phyloP scores from a whole-genome alignment of 371 early-diverging fungal species.

The Apophysomyces variabilis region DNA sequence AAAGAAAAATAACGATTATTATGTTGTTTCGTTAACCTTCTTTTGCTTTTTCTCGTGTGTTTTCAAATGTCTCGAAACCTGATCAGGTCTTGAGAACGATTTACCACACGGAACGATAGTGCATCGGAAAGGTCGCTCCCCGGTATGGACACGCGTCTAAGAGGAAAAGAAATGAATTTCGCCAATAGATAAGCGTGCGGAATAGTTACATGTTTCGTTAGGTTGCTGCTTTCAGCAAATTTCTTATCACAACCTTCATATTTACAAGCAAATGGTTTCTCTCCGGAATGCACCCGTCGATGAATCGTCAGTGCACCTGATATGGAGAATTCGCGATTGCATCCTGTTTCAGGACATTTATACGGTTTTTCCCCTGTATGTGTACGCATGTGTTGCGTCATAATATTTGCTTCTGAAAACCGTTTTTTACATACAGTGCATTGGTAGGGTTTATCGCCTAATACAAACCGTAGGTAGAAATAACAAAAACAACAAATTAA shows the following conservation, averaged over 20 bases:
- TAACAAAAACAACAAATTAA: background rate
- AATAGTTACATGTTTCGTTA: constrained; percentile 73
- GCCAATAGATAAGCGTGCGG: constrained; percentile 3
- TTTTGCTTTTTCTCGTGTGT: constrained; percentile 31
- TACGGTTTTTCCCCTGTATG: constrained; percentile 92
- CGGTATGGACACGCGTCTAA: constrained; percentile 70
- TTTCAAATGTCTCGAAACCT: constrained; percentile 60
- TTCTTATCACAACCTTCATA: constrained; percentile 72
- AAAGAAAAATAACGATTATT: background rate
- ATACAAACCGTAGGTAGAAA: constrained; percentile 21
- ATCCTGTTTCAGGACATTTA: constrained; percentile 70
- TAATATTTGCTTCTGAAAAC: constrained; percentile 82
- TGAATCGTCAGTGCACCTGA: constrained; percentile 76
- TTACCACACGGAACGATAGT: constrained; percentile 66
- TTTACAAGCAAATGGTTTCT: constrained; percentile 79
- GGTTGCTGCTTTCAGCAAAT: constrained; percentile 79
- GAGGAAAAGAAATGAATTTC: too few species aligned
- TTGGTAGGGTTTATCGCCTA: constrained; percentile 83
- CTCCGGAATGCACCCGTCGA: constrained; percentile 68
- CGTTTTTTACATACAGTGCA: constrained; percentile 79
- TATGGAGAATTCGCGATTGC: constrained; percentile 77
- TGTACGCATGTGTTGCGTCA: constrained; percentile 82
- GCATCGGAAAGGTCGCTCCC: constrained; percentile 70
- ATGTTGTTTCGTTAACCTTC: background rate
- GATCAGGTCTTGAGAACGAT: constrained; percentile 74